Base-by-base conservation (phyloP, 129 eudicot species). In the Mikania micrantha region DNA sequence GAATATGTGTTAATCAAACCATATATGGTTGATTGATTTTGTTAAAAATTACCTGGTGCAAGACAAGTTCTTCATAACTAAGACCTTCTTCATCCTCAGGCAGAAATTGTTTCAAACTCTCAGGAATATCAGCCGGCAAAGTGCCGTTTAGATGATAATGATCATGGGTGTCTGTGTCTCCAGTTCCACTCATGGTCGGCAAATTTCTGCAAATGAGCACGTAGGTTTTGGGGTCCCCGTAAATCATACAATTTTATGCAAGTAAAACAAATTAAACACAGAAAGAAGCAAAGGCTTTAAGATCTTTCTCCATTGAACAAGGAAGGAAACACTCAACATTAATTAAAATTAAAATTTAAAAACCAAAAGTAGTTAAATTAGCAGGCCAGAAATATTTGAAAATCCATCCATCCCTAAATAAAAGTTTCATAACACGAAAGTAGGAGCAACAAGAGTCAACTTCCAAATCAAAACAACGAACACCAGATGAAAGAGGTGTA, bases 11-110 rank as follows among this genome's bases (percentile, higher is more conserved):
- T n/a, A 36, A 39, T 9, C 15, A 16, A 49, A 7, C 77, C 27
- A 2, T 27, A 21, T n/a, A n/a, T n/a, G n/a, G n/a, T 34, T 61
- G 29, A 0, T 16, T 22, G 10, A 7, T 39, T 3, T 29, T 15
- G 35, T 22, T 66, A 74, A 22, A 1, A 71, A 47, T 1, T 69
- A 85, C 96, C 96, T 88, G 96, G 59, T 83, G 79, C 73, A 78
- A 60, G 66, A 88, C 85, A 69, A 79, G 74, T 74, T 88, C 96
- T 85, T 88, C 89, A 62, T 62, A 73, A 77, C 81, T 78, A 48
- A 85, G 79, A 77, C 70, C 87, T 28, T 83, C 89, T 28, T 83
- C 89, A 20, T 73, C 74, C 65, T 88, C 82, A 8, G 85, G 80
- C 64, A 74, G 73, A 66, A 78, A 83, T 4, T 78, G 82, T 65